Percentiles rank a stretch among this genome's conserved stretches.
phyloP scores from a whole-genome alignment of 1,284 basidiomycete genomes.

The Rhizoctonia solani region DNA sequence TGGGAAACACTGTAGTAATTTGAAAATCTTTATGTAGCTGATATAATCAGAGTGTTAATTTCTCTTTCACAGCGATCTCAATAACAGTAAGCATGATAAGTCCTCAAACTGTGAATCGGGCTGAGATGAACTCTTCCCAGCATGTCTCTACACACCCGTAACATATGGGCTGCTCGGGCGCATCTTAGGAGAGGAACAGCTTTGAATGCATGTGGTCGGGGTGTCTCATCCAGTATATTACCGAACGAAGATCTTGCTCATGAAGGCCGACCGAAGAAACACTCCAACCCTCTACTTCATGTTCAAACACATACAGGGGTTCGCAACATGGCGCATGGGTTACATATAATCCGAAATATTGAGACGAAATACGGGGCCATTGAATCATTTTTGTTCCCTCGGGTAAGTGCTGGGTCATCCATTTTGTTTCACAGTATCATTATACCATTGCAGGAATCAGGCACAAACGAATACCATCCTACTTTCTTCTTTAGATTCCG shows the following conservation, averaged over 20 bases:
- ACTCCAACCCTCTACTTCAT: neutral
- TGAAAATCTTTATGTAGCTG: neutral
- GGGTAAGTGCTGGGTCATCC: too few relatives aligned
- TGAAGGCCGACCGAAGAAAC: neutral
- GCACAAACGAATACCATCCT: conserved; percentile 17
- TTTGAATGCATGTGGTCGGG: too few relatives aligned
- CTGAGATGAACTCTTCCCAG: too few relatives aligned
- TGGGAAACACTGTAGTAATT: neutral
- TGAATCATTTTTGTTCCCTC: conserved; percentile 23
- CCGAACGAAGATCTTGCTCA: too few relatives aligned
- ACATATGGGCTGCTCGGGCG: too few relatives aligned
- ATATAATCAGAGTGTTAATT: neutral
- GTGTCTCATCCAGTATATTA: too few relatives aligned
- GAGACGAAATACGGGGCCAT: conserved; percentile 24
- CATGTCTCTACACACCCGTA: too few relatives aligned
- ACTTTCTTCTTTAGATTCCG: conserved; percentile 31
- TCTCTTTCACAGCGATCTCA: neutral
- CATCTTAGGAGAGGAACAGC: too few relatives aligned
- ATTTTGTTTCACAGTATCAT: neutral
- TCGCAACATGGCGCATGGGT: conserved; percentile 15
- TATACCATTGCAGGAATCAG: neutral
- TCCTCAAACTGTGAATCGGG: too few relatives aligned
- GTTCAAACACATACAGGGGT: conserved; percentile 26
- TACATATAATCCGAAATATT: conserved; percentile 20
- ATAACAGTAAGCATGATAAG: neutral